These are phyloP conservation scores for Keqinozyma sinolaborantium DNA, from an alignment of 1,139 yeast genomes.

Conservation along the genomic window DNA sequence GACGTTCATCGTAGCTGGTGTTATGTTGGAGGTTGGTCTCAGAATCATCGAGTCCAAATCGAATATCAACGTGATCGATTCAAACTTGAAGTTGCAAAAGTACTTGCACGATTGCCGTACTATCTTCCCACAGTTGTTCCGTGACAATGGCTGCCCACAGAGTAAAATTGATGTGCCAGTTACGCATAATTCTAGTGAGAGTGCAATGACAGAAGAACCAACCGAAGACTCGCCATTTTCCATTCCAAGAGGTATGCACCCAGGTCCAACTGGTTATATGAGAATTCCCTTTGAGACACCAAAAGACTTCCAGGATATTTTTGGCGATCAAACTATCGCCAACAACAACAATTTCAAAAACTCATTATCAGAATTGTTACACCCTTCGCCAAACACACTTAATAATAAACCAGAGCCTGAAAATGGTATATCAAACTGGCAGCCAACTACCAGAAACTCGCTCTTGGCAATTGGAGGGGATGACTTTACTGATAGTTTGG, in stretches of 20 bases:
- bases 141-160: slow-evolving; percentile 1
- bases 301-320: background rate
- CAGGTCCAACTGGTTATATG: slow-evolving; percentile 14
- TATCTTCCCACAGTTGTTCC: slow-evolving; percentile 24
- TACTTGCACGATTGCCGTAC: slow-evolving; percentile 20
- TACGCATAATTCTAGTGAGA: slow-evolving; percentile 5
- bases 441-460: too few relatives aligned
- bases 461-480: background rate
- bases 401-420: too few relatives aligned
- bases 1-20: slow-evolving; percentile 17
- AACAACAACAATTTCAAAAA: background rate
- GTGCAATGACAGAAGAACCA: slow-evolving; percentile 8
- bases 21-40: slow-evolving; percentile 22
- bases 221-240: slow-evolving; percentile 14
- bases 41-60: slow-evolving; percentile 21
- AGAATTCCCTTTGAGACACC: slow-evolving; percentile 6
- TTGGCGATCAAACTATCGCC: background rate
- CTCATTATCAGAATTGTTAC: background rate
- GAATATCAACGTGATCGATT: slow-evolving; percentile 12
- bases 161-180: background rate
- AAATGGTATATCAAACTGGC: too few relatives aligned
- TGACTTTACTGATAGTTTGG: slow-evolving; percentile 9
- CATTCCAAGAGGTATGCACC: slow-evolving; percentile 5
- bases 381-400: background rate
- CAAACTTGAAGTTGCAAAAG: slow-evolving; percentile 12